Evolutionary conservation across 139 green algal species (phyloP), one percentile per base, ranked within the genome.

Genomic region (Tetraselmis striata): DNA sequence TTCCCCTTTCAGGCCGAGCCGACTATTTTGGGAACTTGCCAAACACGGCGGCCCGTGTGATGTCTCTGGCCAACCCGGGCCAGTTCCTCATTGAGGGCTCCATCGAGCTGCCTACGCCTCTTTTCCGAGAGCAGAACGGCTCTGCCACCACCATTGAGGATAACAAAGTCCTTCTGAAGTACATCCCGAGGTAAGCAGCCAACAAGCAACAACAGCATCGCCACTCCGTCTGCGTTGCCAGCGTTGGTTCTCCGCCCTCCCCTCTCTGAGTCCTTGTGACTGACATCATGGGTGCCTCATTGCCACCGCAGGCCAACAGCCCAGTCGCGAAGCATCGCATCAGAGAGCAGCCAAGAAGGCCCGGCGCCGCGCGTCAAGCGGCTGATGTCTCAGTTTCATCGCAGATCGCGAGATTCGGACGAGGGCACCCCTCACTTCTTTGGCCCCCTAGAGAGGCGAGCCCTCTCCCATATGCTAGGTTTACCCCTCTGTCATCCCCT

Each of bases 11-110:
- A 89, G 91, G 92, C 1, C 86, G 93, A 0, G 93, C 93, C 2
- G 93, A 97, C 85, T 96, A 96, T 87, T 96, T 93, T 84, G 93
- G 93, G 1, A 86, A 85, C 27, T 82, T 97, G 81, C 85, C 93
- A 31, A 97, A 97, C 83, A 84, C 90, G 31, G 94, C 94, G 1
- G 94, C 94, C 0, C 81, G 94, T 0, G 90, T 97, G 67, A 87
- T 88, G 31, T 84, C 84, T 0, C 80, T 95, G 30, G 94, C 94
- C 1, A 76, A 82, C 1, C 91, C 92, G 0, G 94, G 94, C 0
- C 94, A 97, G 85, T 81, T 97, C 5, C 80, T 93, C 45, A 59
- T 91, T 30, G 29, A 80, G n/a, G 59, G 45, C 45, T 67, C 45
- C 45, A 67, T 67, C 45, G 45, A 67, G 18, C 5, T 67, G 45